Evolutionary conservation across 352 stramenopile genomes (phyloP).

Genomic region (Peronospora belbahrii): DNA sequence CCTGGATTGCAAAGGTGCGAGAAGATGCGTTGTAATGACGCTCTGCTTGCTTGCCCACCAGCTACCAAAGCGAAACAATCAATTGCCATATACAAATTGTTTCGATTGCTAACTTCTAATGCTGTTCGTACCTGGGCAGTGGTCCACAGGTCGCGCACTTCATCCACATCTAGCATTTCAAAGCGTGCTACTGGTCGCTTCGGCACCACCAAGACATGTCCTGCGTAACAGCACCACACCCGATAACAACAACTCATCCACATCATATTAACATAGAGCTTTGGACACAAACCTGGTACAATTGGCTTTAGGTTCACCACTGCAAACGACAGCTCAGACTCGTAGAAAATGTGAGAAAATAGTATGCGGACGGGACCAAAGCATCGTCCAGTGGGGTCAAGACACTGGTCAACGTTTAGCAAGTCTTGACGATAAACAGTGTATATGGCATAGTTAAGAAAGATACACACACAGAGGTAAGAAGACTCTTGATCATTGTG

Average conservation of each 20-base stretch:
- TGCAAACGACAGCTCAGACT: constrained; percentile 48
- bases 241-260: background rate
- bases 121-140: constrained; percentile 49
- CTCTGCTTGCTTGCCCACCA: constrained; percentile 70
- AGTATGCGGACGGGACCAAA: constrained; percentile 46
- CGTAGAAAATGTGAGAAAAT: constrained; percentile 49
- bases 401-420: constrained; percentile 31
- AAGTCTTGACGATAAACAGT: constrained; percentile 16
- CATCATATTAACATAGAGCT: background rate
- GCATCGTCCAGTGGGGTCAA: constrained; percentile 22
- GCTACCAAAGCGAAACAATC: constrained; percentile 11
- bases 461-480: no score
- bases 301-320: constrained; percentile 93
- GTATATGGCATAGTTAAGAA: no score
- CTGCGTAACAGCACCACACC: constrained; percentile 9
- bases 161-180: constrained; percentile 64
- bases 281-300: constrained; percentile 47
- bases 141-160: constrained; percentile 87
- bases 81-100: background rate
- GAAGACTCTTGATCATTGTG: no score
- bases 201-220: constrained; percentile 88
- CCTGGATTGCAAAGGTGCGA: constrained; percentile 90
- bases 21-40: constrained; percentile 56
- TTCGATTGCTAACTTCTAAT: background rate
- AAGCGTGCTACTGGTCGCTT: constrained; percentile 70